phyloP scores from a whole-genome alignment of 345 rosid genomes.

The Citrus mangshanensis region DNA sequence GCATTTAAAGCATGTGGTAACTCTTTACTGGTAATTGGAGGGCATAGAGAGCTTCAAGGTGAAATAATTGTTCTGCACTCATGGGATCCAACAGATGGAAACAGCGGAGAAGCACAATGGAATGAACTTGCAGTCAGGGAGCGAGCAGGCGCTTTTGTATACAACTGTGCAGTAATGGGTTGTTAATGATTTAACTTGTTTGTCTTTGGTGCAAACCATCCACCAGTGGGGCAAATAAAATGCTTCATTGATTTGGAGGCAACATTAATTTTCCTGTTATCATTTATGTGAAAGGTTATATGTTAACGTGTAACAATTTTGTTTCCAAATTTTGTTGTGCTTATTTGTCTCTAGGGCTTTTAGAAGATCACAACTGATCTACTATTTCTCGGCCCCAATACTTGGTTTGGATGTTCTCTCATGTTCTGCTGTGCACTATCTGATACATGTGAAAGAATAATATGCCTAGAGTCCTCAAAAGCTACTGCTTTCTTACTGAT shows the following conservation, averaged over 20 bases:
- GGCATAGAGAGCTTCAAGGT: constrained; percentile 30
- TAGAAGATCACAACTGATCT: not conserved
- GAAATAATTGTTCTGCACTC: constrained; percentile 36
- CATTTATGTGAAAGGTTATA: not conserved
- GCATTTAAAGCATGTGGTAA: constrained; percentile 43
- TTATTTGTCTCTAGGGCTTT: not conserved
- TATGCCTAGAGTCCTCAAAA: not conserved
- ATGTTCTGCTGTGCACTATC: not conserved
- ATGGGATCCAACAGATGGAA: constrained; percentile 34
- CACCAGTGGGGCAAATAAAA: not conserved
- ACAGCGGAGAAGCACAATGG: constrained; percentile 27
- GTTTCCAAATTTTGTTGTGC: not conserved
- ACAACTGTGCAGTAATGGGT: constrained; percentile 50
- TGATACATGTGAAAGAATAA: not conserved
- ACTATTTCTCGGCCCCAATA: not conserved
- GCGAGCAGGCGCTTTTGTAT: constrained; percentile 39
- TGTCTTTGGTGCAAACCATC: constrained; percentile 6
- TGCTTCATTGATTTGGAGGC: not conserved
- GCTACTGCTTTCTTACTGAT: not conserved
- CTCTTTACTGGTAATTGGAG: constrained; percentile 37
- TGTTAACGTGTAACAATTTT: not conserved
- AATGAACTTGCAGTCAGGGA: constrained; percentile 35
- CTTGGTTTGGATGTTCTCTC: not conserved
- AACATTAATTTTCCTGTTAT: not conserved
- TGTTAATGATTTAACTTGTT: constrained; percentile 21